Percentiles rank a stretch among this genome's conserved stretches.
These are phyloP conservation scores for Puccinia polysora DNA, from an alignment of 1,284 basidiomycete species.

Conservation along the genomic window DNA sequence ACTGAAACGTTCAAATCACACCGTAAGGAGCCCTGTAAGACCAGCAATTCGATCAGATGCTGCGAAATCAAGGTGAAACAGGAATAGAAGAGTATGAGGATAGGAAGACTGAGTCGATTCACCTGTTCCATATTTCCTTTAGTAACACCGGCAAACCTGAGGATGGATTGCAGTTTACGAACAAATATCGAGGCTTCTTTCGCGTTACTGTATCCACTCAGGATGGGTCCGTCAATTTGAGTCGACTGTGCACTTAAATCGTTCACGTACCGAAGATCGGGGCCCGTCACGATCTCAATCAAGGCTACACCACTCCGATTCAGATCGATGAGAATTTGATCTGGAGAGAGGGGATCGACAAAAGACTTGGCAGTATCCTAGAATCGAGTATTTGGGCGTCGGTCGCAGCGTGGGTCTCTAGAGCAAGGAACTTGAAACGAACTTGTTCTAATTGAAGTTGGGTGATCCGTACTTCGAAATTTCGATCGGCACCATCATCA, in stretches of 20 bases:
- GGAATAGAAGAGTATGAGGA: slow-evolving; percentile 12
- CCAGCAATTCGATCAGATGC: neutral
- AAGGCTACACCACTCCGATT: slow-evolving; percentile 84
- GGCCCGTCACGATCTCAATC: slow-evolving; percentile 93
- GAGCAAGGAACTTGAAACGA: neutral
- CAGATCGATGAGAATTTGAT: slow-evolving; percentile 69
- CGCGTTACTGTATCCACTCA: slow-evolving; percentile 61
- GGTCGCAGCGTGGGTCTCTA: neutral
- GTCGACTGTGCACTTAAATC: neutral
- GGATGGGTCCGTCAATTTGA: slow-evolving; percentile 6
- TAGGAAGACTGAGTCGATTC: slow-evolving; percentile 33
- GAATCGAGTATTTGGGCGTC: neutral
- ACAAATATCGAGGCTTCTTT: slow-evolving; percentile 91
- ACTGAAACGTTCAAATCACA: slow-evolving; percentile 96
- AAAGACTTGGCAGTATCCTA: slow-evolving; percentile 93
- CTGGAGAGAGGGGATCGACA: slow-evolving; percentile 60
- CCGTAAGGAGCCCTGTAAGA: slow-evolving; percentile 73
- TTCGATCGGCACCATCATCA: slow-evolving; percentile 51
- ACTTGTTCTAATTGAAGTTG: slow-evolving; percentile 97
- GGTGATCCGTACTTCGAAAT: slow-evolving; percentile 66
- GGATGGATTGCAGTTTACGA: slow-evolving; percentile 70
- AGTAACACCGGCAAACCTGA: slow-evolving; percentile 78
- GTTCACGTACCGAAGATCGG: slow-evolving; percentile 70
- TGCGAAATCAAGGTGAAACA: neutral
- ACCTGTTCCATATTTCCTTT: slow-evolving; percentile 98